These are phyloP conservation scores for Fusarium nodosum DNA, from an alignment of 2,329 filamentous ascomycete genomes.

Conservation along the genomic window DNA sequence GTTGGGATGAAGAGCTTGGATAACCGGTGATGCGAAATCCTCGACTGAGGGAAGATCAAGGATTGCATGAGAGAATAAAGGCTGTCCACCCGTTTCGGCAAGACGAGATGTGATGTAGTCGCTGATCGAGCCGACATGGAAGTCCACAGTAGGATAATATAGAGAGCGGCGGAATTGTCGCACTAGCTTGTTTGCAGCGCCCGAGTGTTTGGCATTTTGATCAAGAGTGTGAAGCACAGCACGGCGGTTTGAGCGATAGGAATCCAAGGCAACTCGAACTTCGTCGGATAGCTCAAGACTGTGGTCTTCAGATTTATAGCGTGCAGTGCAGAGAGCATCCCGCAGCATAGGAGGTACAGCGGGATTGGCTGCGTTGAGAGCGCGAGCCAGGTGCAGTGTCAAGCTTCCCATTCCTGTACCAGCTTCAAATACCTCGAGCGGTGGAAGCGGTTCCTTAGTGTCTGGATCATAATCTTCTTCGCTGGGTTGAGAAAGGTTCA, in stretches of 20 bases:
- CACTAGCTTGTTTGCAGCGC: slow-evolving; percentile 74
- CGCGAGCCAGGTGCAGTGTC: slow-evolving; percentile 80
- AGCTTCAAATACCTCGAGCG: slow-evolving; percentile 83
- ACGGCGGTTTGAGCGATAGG: slow-evolving; percentile 65
- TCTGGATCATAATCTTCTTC: slow-evolving; percentile 50
- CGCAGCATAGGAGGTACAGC: slow-evolving; percentile 61
- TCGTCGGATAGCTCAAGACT: slow-evolving; percentile 50
- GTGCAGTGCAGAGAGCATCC: slow-evolving; percentile 47
- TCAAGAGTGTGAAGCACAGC: slow-evolving; percentile 84
- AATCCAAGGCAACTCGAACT: slow-evolving; percentile 56
- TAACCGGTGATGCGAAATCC: slow-evolving; percentile 60
- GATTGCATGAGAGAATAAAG: slow-evolving; percentile 79
- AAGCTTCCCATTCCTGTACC: slow-evolving; percentile 88
- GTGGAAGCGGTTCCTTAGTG: slow-evolving; percentile 54
- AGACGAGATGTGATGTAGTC: slow-evolving; percentile 72
- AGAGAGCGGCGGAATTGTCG: slow-evolving; percentile 76
- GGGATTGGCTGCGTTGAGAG: slow-evolving; percentile 80
- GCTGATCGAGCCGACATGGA: slow-evolving; percentile 76
- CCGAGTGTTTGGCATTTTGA: slow-evolving; percentile 70
- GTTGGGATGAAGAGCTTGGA: slow-evolving; percentile 72
- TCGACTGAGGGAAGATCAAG: slow-evolving; percentile 79
- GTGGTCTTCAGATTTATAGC: slow-evolving; percentile 36
- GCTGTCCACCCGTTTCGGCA: slow-evolving; percentile 56
- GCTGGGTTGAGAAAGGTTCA: slow-evolving; percentile 68
- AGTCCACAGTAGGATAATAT: slow-evolving; percentile 79